These are phyloP conservation scores for Quercus glauca DNA, from an alignment of 306 rosid species.

Conservation along the genomic window DNA sequence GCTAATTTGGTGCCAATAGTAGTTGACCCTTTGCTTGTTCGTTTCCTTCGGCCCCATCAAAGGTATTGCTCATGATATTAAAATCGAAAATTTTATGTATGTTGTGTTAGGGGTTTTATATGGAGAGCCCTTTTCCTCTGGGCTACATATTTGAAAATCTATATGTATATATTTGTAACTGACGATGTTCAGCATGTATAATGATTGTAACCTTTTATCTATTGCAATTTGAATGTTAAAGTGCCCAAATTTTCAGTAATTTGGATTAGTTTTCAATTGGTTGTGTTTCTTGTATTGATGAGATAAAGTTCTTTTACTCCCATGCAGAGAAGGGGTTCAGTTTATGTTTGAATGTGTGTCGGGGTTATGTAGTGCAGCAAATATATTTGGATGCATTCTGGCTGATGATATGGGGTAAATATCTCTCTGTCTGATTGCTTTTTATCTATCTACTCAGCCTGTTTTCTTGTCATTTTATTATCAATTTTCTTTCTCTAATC, in stretches of 20 bases:
- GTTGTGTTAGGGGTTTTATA: background rate
- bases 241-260: background rate
- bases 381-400: slow-evolving; percentile 87
- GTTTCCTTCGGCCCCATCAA: slow-evolving; percentile 89
- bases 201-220: background rate
- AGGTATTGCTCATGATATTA: slow-evolving; percentile 42
- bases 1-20: slow-evolving; percentile 38
- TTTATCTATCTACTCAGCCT: background rate
- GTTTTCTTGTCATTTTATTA: background rate
- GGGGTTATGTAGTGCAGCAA: slow-evolving; percentile 50
- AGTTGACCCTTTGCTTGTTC: slow-evolving; percentile 85
- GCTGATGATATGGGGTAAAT: slow-evolving; percentile 97
- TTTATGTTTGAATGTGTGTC: slow-evolving; percentile 95
- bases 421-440: slow-evolving; percentile 13
- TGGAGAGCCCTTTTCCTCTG: background rate
- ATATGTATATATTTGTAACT: background rate
- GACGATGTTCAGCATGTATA: background rate
- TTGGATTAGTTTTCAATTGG: background rate
- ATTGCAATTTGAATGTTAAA: background rate
- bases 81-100: background rate
- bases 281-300: slow-evolving; percentile 7
- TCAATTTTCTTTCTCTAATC: background rate
- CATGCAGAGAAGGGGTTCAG: slow-evolving; percentile 95
- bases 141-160: background rate
- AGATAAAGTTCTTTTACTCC: slow-evolving; percentile 11